A percentile compares a stretch with the other conserved stretches of the same genome.
Evolutionary conservation across 148 eudicot genomes (phyloP).

Genomic region (Fagopyrum homotropicum): DNA sequence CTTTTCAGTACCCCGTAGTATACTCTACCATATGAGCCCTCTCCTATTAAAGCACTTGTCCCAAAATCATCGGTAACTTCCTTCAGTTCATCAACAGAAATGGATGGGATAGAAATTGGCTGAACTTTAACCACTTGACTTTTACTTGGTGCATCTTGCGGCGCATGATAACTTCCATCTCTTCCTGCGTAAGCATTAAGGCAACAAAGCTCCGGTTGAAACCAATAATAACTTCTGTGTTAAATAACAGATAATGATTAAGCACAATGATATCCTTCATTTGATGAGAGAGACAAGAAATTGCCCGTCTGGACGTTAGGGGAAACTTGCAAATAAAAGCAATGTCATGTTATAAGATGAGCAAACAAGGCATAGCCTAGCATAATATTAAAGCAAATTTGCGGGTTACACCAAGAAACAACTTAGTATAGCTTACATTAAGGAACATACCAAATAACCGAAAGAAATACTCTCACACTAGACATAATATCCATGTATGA

Average conservation of each 20-base stretch:
- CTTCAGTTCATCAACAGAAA: slow-evolving; percentile 65
- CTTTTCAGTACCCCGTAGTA: slow-evolving; percentile 50
- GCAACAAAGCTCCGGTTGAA: neutral
- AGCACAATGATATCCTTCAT: neutral
- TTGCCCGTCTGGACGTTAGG: neutral
- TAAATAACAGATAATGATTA: neutral
- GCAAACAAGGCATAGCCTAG: neutral
- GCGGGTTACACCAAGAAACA: neutral
- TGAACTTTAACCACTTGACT: slow-evolving; percentile 39
- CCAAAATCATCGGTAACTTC: slow-evolving; percentile 80
- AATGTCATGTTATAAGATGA: neutral
- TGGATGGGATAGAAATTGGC: slow-evolving; percentile 53
- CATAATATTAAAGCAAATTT: neutral
- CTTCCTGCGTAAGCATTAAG: slow-evolving; percentile 19
- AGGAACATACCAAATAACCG: neutral
- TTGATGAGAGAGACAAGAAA: neutral
- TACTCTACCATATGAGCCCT: slow-evolving; percentile 90
- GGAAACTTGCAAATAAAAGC: neutral
- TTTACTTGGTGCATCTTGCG: slow-evolving; percentile 40
- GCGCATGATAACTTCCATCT: slow-evolving; percentile 29
- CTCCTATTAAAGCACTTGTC: slow-evolving; percentile 70
- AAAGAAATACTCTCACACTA: neutral
- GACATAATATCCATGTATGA: neutral
- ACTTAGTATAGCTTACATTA: neutral
- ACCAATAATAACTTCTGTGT: neutral